Percentiles rank a stretch among this genome's conserved stretches.
These are phyloP conservation scores for Stentor roeselii DNA, from an alignment of 73 alveolate species.

Conservation along the genomic window DNA sequence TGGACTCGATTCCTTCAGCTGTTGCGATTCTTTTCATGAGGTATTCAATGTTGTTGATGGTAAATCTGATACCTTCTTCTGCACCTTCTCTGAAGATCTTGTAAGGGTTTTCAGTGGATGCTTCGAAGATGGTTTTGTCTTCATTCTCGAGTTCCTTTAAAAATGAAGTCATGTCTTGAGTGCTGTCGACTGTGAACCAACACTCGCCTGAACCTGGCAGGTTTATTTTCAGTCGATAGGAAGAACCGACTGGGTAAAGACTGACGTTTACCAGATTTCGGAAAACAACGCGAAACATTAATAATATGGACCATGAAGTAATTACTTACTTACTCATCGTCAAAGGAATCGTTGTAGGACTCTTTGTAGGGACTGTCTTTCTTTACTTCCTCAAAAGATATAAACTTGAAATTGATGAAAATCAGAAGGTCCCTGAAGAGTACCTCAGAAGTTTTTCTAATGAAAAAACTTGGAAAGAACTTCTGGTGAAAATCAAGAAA, in stretches of 20 bases:
- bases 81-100: neutral
- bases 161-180: neutral
- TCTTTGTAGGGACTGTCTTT: neutral
- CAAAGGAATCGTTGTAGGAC: neutral
- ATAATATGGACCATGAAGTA: neutral
- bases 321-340: neutral
- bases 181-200: constrained; percentile 7
- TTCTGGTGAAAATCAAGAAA: too few relatives aligned
- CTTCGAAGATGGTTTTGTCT: neutral
- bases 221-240: neutral
- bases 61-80: neutral
- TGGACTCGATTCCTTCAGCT: neutral
- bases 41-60: neutral
- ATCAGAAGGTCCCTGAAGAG: too few relatives aligned
- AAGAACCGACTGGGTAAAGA: neutral
- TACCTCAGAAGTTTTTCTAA: too few relatives aligned
- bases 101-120: neutral
- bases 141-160: neutral
- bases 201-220: constrained; percentile 16
- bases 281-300: too few relatives aligned
- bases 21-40: neutral
- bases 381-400: neutral
- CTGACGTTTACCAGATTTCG: neutral
- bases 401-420: neutral
- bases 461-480: too few relatives aligned